Percentiles rank a stretch among this genome's conserved stretches.
Evolutionary conservation across 2,329 filamentous ascomycete species (phyloP).

Genomic region (Mariannaea sp.): DNA sequence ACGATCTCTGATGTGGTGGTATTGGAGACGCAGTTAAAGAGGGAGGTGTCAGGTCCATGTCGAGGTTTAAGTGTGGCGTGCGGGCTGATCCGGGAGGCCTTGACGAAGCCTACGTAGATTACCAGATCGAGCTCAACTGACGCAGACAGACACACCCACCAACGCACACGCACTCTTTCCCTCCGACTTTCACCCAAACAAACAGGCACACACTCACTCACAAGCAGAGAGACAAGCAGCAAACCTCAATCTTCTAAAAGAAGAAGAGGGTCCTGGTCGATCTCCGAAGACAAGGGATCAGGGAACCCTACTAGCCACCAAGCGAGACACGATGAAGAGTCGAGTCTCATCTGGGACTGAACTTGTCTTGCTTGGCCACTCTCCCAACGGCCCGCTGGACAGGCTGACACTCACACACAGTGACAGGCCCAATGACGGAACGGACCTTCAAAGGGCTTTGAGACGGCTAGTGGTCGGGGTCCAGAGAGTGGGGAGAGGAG

Average conservation of each 20-base stretch:
- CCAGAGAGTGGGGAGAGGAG: slow-evolving; percentile 26
- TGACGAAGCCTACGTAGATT: slow-evolving; percentile 35
- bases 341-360: slow-evolving; percentile 30
- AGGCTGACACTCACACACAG: slow-evolving; percentile 15
- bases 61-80: slow-evolving; percentile 36
- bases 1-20: slow-evolving; percentile 35
- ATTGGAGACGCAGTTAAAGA: slow-evolving; percentile 52
- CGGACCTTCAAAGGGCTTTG: slow-evolving; percentile 17
- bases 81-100: slow-evolving; percentile 34
- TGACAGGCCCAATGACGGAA: slow-evolving; percentile 13
- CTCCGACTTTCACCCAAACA: too few species aligned
- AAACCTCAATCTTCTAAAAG: slow-evolving; percentile 15
- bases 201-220: too few species aligned
- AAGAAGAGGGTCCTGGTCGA: slow-evolving; percentile 16
- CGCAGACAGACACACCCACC: slow-evolving; percentile 8
- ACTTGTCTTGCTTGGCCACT: not conserved
- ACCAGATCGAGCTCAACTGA: slow-evolving; percentile 28
- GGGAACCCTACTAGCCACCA: slow-evolving; percentile 21
- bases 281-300: not conserved
- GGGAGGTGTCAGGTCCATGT: slow-evolving; percentile 57
- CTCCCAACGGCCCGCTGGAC: slow-evolving; percentile 3
- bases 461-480: slow-evolving; percentile 17
- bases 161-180: too few species aligned
- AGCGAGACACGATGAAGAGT: slow-evolving; percentile 23
- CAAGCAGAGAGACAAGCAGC: too few species aligned